Base-by-base conservation (phyloP, 768 basidiomycete genomes). In the Candolleomyces efflorescens region DNA sequence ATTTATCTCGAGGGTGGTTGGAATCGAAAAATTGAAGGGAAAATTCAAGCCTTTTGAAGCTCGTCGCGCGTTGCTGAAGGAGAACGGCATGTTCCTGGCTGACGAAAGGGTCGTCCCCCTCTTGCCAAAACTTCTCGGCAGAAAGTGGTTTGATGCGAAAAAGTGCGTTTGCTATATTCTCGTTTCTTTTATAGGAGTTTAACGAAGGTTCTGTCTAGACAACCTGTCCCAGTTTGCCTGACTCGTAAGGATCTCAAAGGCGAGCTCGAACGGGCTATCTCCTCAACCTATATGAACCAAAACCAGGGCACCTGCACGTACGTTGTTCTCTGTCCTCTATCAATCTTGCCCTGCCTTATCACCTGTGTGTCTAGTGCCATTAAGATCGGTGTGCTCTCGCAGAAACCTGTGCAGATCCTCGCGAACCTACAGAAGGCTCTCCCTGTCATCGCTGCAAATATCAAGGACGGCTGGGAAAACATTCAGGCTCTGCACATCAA, bases 211-310 rank as follows among this genome's bases (percentile, higher is more conserved):
- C 45, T 24, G 46, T 20, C 59, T 58, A 98, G 95, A 74, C 92
- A 96, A 71, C 97, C 97, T 1, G 92, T 98, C 32, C 94, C 97
- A 1, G 96, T 98, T n/a, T 87, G 84, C 62, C 70, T 99, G 53
- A 86, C 82, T 11, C 84, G 88, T 22, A 94, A 94, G 67, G 90
- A 96, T 71, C 80, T 99, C 58, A 98, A 98, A 70, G 82, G 79
- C 48, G 94, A 98, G 66, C 82, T 99, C 10, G 95, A 96, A 70
- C 86, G 88, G 46, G 96, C 96, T 17, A 86, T 99, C 62, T 87
- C 87, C 3, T 94, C 94, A 11, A 95, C 96, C 2, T 97, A 97
- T 71, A 91, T 97, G 87, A 90, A 94, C 70, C 91, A 94, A 73
- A 93, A 94, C 56, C 85, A 84, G 62, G 97, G 97, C 12, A 97